phyloP scores from a whole-genome alignment of 805 yeast genomes.

The Cephaloascus albidus region DNA sequence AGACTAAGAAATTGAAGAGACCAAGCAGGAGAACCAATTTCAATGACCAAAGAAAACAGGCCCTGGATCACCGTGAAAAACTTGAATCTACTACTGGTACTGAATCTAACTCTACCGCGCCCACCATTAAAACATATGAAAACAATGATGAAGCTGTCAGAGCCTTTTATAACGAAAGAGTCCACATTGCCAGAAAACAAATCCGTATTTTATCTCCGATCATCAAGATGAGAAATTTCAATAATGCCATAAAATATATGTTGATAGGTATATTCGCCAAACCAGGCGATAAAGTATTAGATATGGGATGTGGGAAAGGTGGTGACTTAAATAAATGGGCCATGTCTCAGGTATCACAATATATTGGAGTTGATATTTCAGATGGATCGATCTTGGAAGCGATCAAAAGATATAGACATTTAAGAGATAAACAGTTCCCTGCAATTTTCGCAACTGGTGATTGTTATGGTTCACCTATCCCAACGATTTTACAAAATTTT shows the following conservation, averaged over 20 bases:
- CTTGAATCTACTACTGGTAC: constrained; percentile 12
- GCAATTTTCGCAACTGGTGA: constrained; percentile 89
- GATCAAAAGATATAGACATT: constrained; percentile 54
- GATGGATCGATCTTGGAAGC: constrained; percentile 86
- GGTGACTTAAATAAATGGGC: constrained; percentile 93
- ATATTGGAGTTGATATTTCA: constrained; percentile 87
- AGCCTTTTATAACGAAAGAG: constrained; percentile 78
- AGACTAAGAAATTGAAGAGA: constrained; percentile 11
- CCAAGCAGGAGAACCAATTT: constrained; percentile 13
- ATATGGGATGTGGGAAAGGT: constrained; percentile 96
- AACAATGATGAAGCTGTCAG: constrained; percentile 63
- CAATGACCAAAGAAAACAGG: constrained; percentile 17
- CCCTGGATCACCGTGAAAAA: constrained; percentile 8
- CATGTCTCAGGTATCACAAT: constrained; percentile 60
- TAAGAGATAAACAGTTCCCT: constrained; percentile 55
- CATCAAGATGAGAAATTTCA: constrained; percentile 77
- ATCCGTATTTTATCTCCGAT: constrained; percentile 74
- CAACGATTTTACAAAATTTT: constrained; percentile 58
- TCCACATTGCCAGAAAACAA: constrained; percentile 53
- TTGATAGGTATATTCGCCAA: constrained; percentile 62
- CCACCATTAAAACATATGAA: constrained; percentile 11
- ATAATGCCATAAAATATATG: constrained; percentile 85
- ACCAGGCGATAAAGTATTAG: constrained; percentile 54
- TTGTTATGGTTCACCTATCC: constrained; percentile 67
- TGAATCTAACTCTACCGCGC: constrained; percentile 9